Conservation (phyloP, 1,139 yeast genomes). For the Lizanozyma gosingica region DNA sequence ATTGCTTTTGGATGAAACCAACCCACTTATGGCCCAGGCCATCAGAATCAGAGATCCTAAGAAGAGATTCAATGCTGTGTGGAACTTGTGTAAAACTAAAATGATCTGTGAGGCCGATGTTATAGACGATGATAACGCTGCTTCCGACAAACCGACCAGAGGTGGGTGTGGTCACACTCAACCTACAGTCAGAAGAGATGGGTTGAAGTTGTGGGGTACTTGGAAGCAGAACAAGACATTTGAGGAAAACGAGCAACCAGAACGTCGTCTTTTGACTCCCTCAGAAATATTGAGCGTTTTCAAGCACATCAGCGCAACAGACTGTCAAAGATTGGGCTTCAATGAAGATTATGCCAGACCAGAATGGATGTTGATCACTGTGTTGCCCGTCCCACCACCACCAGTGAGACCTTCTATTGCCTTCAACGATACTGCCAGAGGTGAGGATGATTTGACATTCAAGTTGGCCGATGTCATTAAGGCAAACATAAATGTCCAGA, state of each 20-base stretch:
- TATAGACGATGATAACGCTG: conserved; percentile 51
- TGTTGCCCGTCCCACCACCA: conserved; percentile 99
- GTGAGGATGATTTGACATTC: conserved; percentile 98
- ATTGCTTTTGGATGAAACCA: conserved; percentile 74
- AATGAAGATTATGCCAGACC: conserved; percentile 97
- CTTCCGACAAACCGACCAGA: conserved; percentile 43
- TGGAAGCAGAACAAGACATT: conserved; percentile 83
- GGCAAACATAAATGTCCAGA: conserved; percentile 92
- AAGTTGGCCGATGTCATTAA: conserved; percentile 94
- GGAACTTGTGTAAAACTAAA: conserved; percentile 85
- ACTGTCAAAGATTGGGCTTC: conserved; percentile 75
- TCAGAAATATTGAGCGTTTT: conserved; percentile 85
- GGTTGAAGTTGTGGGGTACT: conserved; percentile 91
- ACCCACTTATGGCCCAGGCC: conserved; percentile 84
- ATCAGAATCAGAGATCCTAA: conserved; percentile 87
- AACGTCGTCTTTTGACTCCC: conserved; percentile 81
- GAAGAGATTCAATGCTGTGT: conserved; percentile 92
- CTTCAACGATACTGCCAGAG: conserved; percentile 96
- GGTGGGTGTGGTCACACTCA: conserved; percentile 99
- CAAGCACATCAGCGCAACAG: conserved; percentile 83
- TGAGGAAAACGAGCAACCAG: conserved; percentile 86
- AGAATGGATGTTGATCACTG: conserved; percentile 96
- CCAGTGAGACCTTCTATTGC: conserved; percentile 99
- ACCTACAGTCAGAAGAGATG: conserved; percentile 94
- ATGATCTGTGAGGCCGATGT: conserved; percentile 92